Conservation (phyloP, 2,329 filamentous ascomycete species). For the Westerdykella ornata region DNA sequence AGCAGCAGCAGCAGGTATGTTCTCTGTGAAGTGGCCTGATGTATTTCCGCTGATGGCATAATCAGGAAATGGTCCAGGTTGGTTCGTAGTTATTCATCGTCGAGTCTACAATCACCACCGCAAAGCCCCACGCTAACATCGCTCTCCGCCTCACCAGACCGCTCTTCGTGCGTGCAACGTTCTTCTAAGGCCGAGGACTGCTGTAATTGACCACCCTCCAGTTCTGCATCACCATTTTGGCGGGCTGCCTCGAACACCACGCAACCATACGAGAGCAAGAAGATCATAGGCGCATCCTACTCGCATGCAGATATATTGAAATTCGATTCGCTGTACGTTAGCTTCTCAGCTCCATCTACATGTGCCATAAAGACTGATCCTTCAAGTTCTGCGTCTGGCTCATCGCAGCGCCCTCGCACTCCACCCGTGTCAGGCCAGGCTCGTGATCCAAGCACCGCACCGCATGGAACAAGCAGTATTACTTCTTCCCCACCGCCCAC, state of each 20-base stretch:
- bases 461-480: constrained; percentile 48
- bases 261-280: constrained; percentile 48
- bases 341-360: neutral
- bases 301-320: constrained; percentile 94
- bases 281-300: constrained; percentile 90
- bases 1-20: constrained; percentile 42
- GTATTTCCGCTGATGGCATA: constrained; percentile 4
- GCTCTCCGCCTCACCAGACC: constrained; percentile 25
- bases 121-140: constrained; percentile 34
- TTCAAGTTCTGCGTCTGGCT: constrained; percentile 53
- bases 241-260: constrained; percentile 47
- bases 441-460: constrained; percentile 53
- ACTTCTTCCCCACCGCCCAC: constrained; percentile 53
- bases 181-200: neutral
- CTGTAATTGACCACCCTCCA: constrained; percentile 33
- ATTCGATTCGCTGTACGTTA: constrained; percentile 66
- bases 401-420: constrained; percentile 64
- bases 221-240: constrained; percentile 88
- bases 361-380: constrained; percentile 11
- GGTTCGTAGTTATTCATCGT: constrained; percentile 58
- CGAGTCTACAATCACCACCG: constrained; percentile 14
- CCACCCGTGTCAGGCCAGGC: constrained; percentile 59
- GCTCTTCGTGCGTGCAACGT: constrained; percentile 31
- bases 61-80: constrained; percentile 98
- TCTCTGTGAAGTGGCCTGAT: neutral